Evolutionary conservation across 257 asterid genomes (phyloP).

Genomic region (Parsonsia alboflavescens): DNA sequence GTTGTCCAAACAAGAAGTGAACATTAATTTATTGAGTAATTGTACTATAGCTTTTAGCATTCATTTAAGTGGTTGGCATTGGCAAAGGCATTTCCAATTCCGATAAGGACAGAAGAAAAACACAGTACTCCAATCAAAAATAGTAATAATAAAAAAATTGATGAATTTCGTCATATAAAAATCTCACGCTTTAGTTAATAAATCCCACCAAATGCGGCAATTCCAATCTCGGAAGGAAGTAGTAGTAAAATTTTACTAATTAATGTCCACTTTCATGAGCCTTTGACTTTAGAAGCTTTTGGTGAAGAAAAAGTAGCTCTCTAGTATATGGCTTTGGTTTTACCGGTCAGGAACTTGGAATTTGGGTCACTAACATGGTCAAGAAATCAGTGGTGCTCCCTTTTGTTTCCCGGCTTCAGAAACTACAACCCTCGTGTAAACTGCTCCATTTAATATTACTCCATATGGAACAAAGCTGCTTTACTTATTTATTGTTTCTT

Average conservation of each 20-base stretch:
- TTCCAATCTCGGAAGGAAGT: background rate
- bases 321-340: constrained; percentile 36
- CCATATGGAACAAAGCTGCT: background rate
- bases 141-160: too few relatives aligned
- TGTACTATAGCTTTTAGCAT: background rate
- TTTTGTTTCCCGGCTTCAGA: background rate
- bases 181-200: too few relatives aligned
- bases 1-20: background rate
- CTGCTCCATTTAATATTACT: background rate
- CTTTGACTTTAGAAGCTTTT: constrained; percentile 35
- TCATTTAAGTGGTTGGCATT: too few relatives aligned
- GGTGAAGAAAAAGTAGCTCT: constrained; percentile 22
- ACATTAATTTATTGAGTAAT: constrained; percentile 1
- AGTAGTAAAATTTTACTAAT: too few relatives aligned
- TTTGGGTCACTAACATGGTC: constrained; percentile 34
- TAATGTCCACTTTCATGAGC: constrained; percentile 18
- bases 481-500: background rate
- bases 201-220: too few relatives aligned
- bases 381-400: constrained; percentile 34
- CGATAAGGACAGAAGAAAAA: background rate
- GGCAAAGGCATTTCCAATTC: background rate
- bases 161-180: too few relatives aligned
- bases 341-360: constrained; percentile 28
- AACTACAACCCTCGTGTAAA: background rate
- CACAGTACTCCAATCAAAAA: background rate